Conservation (phyloP, 371 early-diverging fungal species). For the Rhizopus arrhizus region DNA sequence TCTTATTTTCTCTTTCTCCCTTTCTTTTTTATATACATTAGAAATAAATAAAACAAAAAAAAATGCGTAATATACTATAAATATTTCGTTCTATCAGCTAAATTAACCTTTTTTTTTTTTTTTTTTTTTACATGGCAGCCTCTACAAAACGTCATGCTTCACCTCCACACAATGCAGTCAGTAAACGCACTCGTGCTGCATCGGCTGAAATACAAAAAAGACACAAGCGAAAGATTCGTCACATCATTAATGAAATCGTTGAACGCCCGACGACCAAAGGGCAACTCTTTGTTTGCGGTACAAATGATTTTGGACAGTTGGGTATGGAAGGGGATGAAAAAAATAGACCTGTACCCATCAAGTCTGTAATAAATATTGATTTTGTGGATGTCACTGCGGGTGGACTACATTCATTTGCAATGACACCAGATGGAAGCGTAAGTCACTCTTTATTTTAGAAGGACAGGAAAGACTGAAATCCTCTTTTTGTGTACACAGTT, state of each 20-base stretch:
- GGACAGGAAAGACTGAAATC: no score
- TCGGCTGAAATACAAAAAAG: background rate
- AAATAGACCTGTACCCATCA: conserved; percentile 74
- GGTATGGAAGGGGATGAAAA: conserved; percentile 89
- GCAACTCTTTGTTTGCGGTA: conserved; percentile 90
- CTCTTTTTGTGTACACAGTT: conserved; percentile 39
- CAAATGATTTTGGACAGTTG: conserved; percentile 95
- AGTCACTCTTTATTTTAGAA: conserved; percentile 21
- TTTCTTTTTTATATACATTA: no score
- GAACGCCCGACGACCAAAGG: conserved; percentile 48
- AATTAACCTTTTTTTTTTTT: background rate
- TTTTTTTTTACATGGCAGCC: background rate
- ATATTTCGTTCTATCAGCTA: background rate
- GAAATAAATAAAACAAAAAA: no score
- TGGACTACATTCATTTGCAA: conserved; percentile 86
- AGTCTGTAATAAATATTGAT: conserved; percentile 61
- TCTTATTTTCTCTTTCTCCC: no score
- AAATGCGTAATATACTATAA: no score
- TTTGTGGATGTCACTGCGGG: conserved; percentile 86
- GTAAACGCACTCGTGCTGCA: background rate
- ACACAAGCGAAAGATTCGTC: background rate
- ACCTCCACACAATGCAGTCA: background rate
- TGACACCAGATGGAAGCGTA: conserved; percentile 76
- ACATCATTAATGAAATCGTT: conserved; percentile 22
- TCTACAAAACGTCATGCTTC: background rate